Evolutionary conservation across 257 asterid species (phyloP), one percentile per base, ranked within the genome.

Genomic region (Coffea eugenioides): DNA sequence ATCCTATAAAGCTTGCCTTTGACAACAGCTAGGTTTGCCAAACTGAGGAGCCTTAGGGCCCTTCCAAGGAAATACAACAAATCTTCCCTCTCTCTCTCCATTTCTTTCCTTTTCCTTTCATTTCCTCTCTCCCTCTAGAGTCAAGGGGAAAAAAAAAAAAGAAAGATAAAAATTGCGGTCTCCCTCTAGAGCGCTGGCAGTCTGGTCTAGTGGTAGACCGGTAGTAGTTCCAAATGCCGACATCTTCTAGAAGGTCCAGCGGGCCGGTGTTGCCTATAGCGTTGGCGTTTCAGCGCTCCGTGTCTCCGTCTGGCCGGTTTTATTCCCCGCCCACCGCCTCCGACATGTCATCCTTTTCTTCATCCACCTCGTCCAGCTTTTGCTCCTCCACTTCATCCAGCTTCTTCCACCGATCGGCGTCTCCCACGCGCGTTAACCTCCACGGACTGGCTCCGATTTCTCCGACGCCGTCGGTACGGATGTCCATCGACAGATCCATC

Each of bases 351-450:
- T 78, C 88, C 16, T 91, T 86, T 51, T 91, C 88, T 71, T 88
- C 95, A 0, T 86, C 94, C 13, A 82, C 90, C 20, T 80, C 82
- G 74, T 90, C 85, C 8, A 82, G 86, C 81, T 89, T 90, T 59
- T 86, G 84, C 27, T 82, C 92, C 4, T 80, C 93, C 9, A 64
- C 88, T 18, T 83, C 91, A 2, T 48, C 83, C 16, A 82, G 88
- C 15, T 79, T 90, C 75, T 87, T 89, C 80, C 90, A 85, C 73
- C 91, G 98, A 13, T 75, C 98, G 7, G 74, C 90, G 62, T 94
- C 98, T 6, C 98, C 97, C 21, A 86, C 97, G 86, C 97, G 97
- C 88, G 97, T 94, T 78, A 88, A 85, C 46, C 83, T 94, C 41
- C 92, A 92, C 90, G 91, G 88, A 13, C 85, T 89, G 23, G 90